These are phyloP conservation scores for Cryptococcus sp. DNA, from an alignment of 1,284 basidiomycete genomes.

Conservation along the genomic window DNA sequence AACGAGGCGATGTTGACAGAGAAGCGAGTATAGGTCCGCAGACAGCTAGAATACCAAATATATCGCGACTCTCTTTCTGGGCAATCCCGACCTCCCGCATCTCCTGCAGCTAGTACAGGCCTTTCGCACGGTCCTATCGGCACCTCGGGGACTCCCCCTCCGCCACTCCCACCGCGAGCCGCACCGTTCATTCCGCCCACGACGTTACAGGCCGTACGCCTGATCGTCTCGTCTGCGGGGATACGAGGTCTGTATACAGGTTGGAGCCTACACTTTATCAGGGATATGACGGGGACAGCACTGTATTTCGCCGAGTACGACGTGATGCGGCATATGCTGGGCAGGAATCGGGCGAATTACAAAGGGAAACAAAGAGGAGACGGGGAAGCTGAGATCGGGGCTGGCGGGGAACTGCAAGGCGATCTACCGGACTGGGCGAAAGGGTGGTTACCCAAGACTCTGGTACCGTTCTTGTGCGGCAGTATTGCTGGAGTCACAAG, in stretches of 20 bases:
- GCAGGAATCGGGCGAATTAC: slow-evolving; percentile 25
- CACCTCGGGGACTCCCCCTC: slow-evolving; percentile 5
- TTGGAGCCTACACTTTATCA: slow-evolving; percentile 48
- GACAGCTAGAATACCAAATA: slow-evolving; percentile 93
- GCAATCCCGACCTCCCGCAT: slow-evolving; percentile 21
- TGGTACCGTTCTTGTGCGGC: slow-evolving; percentile 53
- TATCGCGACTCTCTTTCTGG: slow-evolving; percentile 47
- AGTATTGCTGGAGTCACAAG: slow-evolving; percentile 52
- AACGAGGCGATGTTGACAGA: neutral
- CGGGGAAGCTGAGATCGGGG: slow-evolving; percentile 2
- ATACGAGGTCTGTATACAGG: slow-evolving; percentile 47
- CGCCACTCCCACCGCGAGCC: slow-evolving; percentile 6
- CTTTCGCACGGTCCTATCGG: slow-evolving; percentile 23
- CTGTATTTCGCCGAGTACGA: slow-evolving; percentile 55
- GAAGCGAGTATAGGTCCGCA: slow-evolving; percentile 63
- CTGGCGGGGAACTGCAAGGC: slow-evolving; percentile 31
- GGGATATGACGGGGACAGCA: slow-evolving; percentile 52
- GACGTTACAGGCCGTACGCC: slow-evolving; percentile 45
- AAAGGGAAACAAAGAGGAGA: slow-evolving; percentile 23
- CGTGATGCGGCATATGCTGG: slow-evolving; percentile 49
- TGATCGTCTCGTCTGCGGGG: slow-evolving; percentile 41
- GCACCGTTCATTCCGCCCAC: slow-evolving; percentile 38
- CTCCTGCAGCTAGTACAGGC: slow-evolving; percentile 12
- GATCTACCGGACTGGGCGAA: slow-evolving; percentile 51
- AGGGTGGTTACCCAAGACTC: slow-evolving; percentile 39